Evolutionary conservation across 352 stramenopile genomes (phyloP).

Genomic region (Thalassiosira livingstoniorum): DNA sequence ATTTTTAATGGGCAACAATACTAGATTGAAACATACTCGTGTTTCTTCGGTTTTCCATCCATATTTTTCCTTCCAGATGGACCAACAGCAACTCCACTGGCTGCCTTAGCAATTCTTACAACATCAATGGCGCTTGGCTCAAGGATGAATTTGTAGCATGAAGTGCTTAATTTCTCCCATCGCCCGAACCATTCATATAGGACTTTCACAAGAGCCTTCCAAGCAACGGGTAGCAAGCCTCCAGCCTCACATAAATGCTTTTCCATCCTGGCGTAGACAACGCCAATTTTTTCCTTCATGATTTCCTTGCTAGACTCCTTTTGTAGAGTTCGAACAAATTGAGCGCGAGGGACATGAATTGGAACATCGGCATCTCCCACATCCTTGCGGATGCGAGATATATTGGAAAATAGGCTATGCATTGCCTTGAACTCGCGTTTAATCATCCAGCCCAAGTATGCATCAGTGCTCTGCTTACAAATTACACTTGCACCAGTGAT

Average conservation of each 20-base stretch:
- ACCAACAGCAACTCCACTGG: constrained; percentile 50
- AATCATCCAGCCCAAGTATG: constrained; percentile 86
- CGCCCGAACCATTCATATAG: constrained; percentile 86
- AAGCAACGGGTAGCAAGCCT: constrained; percentile 77
- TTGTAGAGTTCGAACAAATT: constrained; percentile 79
- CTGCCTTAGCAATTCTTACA: constrained; percentile 82
- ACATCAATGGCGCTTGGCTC: constrained; percentile 81
- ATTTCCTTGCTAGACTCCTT: constrained; percentile 84
- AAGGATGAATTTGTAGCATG: constrained; percentile 82
- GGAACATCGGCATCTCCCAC: constrained; percentile 81
- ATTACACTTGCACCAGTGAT: constrained; percentile 78
- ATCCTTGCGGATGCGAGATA: constrained; percentile 81
- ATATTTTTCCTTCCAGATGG: constrained; percentile 18
- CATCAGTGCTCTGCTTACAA: constrained; percentile 84
- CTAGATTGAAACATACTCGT: constrained; percentile 43
- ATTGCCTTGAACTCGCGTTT: constrained; percentile 85
- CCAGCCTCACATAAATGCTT: constrained; percentile 84
- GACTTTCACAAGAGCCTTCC: constrained; percentile 85
- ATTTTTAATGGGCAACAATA: too few relatives aligned
- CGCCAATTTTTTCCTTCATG: constrained; percentile 84
- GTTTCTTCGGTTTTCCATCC: constrained; percentile 34
- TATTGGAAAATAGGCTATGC: constrained; percentile 82
- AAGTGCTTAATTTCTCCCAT: constrained; percentile 84
- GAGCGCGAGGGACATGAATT: constrained; percentile 80
- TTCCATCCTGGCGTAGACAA: constrained; percentile 84